Conservation (phyloP, 306 rosid genomes). For the Nissolia schottii region DNA sequence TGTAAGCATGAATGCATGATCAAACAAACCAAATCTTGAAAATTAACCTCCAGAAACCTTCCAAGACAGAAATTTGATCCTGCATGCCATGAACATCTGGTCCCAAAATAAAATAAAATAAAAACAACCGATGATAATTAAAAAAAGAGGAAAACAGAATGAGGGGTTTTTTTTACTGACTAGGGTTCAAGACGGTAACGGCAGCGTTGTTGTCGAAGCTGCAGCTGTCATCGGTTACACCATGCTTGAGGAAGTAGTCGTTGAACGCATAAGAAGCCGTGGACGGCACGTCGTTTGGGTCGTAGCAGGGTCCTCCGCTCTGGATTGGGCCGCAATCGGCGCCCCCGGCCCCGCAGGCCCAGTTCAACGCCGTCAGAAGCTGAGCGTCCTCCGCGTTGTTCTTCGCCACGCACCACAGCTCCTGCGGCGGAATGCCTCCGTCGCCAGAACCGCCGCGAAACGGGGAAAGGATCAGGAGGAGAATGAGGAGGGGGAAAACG, state of each 20-base stretch:
- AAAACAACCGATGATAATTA: not conserved
- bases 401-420: slow-evolving; percentile 97
- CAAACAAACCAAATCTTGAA: not conserved
- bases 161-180: slow-evolving; percentile 29
- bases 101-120: not conserved
- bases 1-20: too few species aligned
- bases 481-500: not conserved
- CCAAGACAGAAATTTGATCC: not conserved
- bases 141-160: not conserved
- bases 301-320: slow-evolving; percentile 75
- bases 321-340: slow-evolving; percentile 80
- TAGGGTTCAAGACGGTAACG: slow-evolving; percentile 71
- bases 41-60: not conserved
- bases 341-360: slow-evolving; percentile 91
- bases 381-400: slow-evolving; percentile 85
- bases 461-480: slow-evolving; percentile 14
- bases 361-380: slow-evolving; percentile 63
- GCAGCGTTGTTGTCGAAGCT: slow-evolving; percentile 69
- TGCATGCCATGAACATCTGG: not conserved
- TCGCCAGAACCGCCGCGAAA: slow-evolving; percentile 13
- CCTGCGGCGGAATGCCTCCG: slow-evolving; percentile 32
- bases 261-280: slow-evolving; percentile 88
- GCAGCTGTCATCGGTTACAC: slow-evolving; percentile 72
- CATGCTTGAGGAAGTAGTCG: slow-evolving; percentile 66
- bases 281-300: slow-evolving; percentile 44